Conservation (phyloP, 345 rosid genomes). For the rapeseed (Brassica napus) region Da-Ae NC_063442.1:11700501-11701000, state of each 20-base stretch:
- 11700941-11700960: conserved; percentile 29
- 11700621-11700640: conserved; percentile 13
- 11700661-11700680: not conserved
- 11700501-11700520: conserved; percentile 15
- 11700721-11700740: conserved; percentile 1
- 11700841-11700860: not conserved
- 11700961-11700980: conserved; percentile 39
- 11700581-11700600: conserved; percentile 41
- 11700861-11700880: not conserved
- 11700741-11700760: conserved; percentile 16
- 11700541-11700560: conserved; percentile 9
- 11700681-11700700: not conserved
- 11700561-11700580: not conserved
- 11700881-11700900: conserved; percentile 10
- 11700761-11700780: not conserved
- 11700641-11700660: conserved; percentile 19
- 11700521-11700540: conserved; percentile 3
- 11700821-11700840: conserved; percentile 8
- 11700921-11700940: conserved; percentile 15
- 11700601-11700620: conserved; percentile 35
- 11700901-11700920: not conserved
- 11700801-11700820: conserved; percentile 3
- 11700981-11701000: conserved; percentile 51
- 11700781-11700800: conserved; percentile 7
- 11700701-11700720: conserved; percentile 2